phyloP scores from a whole-genome alignment of 306 rosid species.

The Fagus sylvatica region DNA sequence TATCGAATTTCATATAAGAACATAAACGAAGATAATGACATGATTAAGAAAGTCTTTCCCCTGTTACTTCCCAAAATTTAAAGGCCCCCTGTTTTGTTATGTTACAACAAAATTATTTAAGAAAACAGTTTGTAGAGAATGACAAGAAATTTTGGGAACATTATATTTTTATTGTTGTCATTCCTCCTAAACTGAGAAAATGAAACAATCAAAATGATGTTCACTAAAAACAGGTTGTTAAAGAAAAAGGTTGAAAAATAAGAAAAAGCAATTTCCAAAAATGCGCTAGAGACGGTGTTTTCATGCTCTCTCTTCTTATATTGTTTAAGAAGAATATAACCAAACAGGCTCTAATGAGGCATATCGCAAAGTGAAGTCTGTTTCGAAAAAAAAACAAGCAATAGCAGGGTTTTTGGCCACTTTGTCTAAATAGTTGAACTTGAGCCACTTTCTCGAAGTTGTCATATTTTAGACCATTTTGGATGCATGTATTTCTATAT shows the following conservation, averaged over 20 bases:
- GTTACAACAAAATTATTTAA: background rate
- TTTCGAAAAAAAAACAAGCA: background rate
- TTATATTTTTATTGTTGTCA: background rate
- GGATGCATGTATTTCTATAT: background rate
- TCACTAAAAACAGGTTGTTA: background rate
- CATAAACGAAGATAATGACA: background rate
- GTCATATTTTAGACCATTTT: background rate
- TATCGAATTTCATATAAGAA: background rate
- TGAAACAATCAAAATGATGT: background rate
- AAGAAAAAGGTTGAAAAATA: background rate
- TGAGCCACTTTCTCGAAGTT: background rate
- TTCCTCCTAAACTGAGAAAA: background rate
- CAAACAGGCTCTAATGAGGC: background rate
- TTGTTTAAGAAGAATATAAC: background rate
- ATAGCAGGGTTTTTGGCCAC: background rate
- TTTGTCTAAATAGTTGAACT: conserved; percentile 1
- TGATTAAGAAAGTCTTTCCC: conserved; percentile 1
- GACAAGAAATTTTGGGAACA: background rate
- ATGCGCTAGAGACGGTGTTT: background rate
- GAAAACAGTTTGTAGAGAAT: background rate
- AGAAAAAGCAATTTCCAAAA: background rate
- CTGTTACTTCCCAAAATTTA: background rate
- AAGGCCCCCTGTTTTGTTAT: background rate
- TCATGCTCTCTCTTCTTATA: background rate
- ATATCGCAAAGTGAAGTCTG: background rate